Conservation (phyloP, 805 yeast species). For the Ogataea saltuana region DNA sequence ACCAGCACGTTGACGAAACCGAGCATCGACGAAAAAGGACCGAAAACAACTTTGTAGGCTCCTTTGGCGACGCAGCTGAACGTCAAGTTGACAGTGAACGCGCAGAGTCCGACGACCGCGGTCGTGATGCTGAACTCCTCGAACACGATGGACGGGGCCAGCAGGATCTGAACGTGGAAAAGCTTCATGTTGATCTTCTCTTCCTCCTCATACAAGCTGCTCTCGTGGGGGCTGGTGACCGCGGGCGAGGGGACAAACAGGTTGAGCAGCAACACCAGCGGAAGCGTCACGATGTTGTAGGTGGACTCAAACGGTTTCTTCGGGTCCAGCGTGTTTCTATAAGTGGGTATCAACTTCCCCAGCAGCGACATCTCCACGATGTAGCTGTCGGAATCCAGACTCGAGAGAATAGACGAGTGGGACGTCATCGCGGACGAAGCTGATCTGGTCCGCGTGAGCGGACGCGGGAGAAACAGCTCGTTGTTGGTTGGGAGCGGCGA, state of each 20-base stretch:
- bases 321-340: conserved; percentile 9
- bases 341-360: conserved; percentile 20
- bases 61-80: not conserved
- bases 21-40: conserved; percentile 25
- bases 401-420: conserved; percentile 16
- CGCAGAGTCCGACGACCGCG: conserved; percentile 1
- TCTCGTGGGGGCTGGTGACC: conserved; percentile 2
- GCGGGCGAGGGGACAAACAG: conserved; percentile 32
- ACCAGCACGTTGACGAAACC: conserved; percentile 34
- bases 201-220: conserved; percentile 18
- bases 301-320: conserved; percentile 26
- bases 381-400: conserved; percentile 6
- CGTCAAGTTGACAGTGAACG: conserved; percentile 5
- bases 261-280: conserved; percentile 29
- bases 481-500: not conserved
- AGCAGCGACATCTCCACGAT: conserved; percentile 9
- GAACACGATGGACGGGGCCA: conserved; percentile 21
- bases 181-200: conserved; percentile 24
- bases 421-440: conserved; percentile 13
- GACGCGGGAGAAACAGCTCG: conserved; percentile 6
- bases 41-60: conserved; percentile 21
- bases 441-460: conserved; percentile 12
- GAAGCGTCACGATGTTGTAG: conserved; percentile 27
- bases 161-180: conserved; percentile 33
- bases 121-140: not conserved